phyloP scores from a whole-genome alignment of 371 early-diverging fungal species.

The Mycotypha africana region DNA sequence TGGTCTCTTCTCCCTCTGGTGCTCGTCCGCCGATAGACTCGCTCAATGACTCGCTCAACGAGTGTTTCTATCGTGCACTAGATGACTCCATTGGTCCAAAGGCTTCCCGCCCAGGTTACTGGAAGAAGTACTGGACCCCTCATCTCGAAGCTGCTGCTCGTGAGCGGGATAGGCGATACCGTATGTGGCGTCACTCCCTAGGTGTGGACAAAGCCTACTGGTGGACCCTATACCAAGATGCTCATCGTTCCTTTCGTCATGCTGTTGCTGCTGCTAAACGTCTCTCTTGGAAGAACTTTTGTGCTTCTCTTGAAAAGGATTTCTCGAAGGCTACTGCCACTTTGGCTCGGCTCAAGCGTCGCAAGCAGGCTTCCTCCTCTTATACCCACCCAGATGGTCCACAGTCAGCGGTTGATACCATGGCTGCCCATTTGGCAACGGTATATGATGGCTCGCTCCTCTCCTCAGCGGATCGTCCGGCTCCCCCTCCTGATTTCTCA shows the following conservation, averaged over 20 bases:
- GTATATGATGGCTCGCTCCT: conserved; percentile 7
- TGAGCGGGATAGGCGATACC: neutral
- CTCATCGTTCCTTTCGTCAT: neutral
- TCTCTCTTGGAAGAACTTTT: conserved; percentile 5
- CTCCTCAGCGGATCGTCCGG: neutral
- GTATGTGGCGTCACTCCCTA: conserved; percentile 2
- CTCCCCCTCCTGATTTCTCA: neutral
- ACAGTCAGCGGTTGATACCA: neutral
- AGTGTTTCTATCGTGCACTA: conserved; percentile 4
- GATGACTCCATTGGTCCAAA: conserved; percentile 1
- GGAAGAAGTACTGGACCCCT: conserved; percentile 12
- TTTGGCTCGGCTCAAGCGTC: neutral
- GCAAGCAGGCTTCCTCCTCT: neutral
- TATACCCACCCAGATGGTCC: conserved; percentile 13
- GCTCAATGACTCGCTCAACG: conserved; percentile 1
- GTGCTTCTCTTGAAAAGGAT: neutral
- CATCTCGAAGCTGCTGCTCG: conserved; percentile 2
- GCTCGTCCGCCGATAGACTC: conserved; percentile 3
- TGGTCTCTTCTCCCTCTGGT: neutral
- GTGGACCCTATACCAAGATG: neutral
- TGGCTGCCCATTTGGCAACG: conserved; percentile 5
- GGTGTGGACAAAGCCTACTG: too few species aligned
- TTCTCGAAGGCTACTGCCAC: conserved; percentile 1
- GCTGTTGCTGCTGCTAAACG: too few species aligned
- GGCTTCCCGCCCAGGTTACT: neutral